Conservation (phyloP, 371 early-diverging fungal species). For the Apophysomyces variabilis region DNA sequence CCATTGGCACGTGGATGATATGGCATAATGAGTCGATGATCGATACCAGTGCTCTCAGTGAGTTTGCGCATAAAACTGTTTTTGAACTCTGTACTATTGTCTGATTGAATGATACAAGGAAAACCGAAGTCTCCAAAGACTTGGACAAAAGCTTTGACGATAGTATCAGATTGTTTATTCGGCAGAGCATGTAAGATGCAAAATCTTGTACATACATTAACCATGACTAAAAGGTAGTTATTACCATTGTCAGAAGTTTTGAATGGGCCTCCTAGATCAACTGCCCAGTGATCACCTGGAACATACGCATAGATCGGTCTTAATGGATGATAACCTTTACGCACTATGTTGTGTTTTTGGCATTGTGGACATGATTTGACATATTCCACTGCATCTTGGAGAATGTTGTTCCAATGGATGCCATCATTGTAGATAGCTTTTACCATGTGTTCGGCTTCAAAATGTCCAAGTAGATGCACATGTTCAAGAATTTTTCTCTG, state of each 20-base stretch:
- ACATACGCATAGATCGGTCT: constrained; percentile 13
- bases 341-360: constrained; percentile 17
- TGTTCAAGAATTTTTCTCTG: not conserved
- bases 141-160: constrained; percentile 21
- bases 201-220: too few species aligned
- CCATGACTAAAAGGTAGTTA: too few species aligned
- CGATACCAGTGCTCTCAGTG: not conserved
- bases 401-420: constrained; percentile 8
- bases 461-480: not conserved
- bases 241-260: too few species aligned
- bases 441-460: not conserved
- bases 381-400: constrained; percentile 14
- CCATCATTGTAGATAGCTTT: not conserved
- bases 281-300: constrained; percentile 20
- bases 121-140: constrained; percentile 34
- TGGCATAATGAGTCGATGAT: constrained; percentile 9
- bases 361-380: constrained; percentile 17
- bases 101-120: constrained; percentile 20
- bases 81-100: constrained; percentile 37
- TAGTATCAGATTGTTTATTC: too few species aligned
- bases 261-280: too few species aligned
- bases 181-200: too few species aligned
- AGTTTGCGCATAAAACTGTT: constrained; percentile 18
- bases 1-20: constrained; percentile 18
- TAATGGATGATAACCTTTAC: constrained; percentile 21